Percentiles rank a stretch among this genome's conserved stretches.
phyloP scores from a whole-genome alignment of 2,329 filamentous ascomycete genomes.

The Berkeleyomyces basicola region DNA sequence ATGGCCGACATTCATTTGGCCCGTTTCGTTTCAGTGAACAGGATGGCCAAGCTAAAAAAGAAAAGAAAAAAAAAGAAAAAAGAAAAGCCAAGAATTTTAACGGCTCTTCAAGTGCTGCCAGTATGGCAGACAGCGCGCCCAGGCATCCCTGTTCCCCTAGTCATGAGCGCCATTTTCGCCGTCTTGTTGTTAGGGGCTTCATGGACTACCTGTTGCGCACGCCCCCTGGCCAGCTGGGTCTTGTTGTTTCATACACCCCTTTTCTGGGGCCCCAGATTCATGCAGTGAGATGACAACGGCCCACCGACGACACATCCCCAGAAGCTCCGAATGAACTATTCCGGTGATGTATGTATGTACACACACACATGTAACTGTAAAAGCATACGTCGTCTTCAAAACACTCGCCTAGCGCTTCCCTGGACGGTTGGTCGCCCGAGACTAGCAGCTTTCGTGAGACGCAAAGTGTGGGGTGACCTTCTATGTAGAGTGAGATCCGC shows the following conservation, averaged over 20 bases:
- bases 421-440: not conserved
- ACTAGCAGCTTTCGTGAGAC: not conserved
- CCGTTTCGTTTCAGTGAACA: not conserved
- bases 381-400: no score
- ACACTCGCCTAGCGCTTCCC: not conserved
- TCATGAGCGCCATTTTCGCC: not conserved
- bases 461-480: not conserved
- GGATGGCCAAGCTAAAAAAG: not conserved
- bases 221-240: not conserved
- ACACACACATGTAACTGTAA: no score
- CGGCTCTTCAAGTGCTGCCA: not conserved
- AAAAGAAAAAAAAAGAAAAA: no score
- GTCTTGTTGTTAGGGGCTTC: not conserved
- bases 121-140: not conserved
- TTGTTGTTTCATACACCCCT: not conserved
- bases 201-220: not conserved
- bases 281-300: not conserved
- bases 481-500: not conserved
- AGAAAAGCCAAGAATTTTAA: not conserved
- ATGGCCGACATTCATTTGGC: not conserved
- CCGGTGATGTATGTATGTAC: no score
- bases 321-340: not conserved
- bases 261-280: slow-evolving; percentile 1
- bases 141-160: not conserved
- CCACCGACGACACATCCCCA: not conserved